Evolutionary conservation across 495 filamentous ascomycete genomes (phyloP), one percentile per base, ranked within the genome.

Genomic region (Geopyxis carbonaria): DNA sequence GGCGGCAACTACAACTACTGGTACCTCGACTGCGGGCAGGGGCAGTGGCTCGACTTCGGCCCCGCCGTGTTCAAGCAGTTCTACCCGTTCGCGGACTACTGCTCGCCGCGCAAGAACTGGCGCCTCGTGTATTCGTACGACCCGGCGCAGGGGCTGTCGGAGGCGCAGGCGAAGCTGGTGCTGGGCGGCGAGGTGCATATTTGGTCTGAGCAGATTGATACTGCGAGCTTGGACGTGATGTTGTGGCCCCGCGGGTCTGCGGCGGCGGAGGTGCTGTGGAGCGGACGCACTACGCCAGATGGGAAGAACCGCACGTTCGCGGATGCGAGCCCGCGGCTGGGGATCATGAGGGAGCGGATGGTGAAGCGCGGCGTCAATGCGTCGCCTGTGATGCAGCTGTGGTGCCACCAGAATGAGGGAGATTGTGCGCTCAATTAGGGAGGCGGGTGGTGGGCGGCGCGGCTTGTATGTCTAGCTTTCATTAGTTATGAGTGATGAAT

Each of bases 1-100:
- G 68, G 67, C 19, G 79, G 79, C 25, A 75, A 79, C 56, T 84
- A 81, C 57, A 72, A 82, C 36, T 79, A 61, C 47, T 85, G 77
- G 78, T 84, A 86, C 46, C 72, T 87, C 40, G 80, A 87, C 66
- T 87, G 80, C 53, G 80, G 80, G 13, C 65, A 67, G 39, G 69
- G 35, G 22, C 68, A 80, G 46, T 89, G 76, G 76, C 64, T 87
- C 40, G 70, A 76, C 63, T 74, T 77, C 38, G 56, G 47, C 18
- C 65, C 63, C 22, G 56, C 53, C 0, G 47, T 60, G 9, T 62
- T 62, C 45, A 18, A 51, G 7, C 39, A 54, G 8, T 67, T 60
- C 57, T 80, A 63, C 46, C 81, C 81, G 4, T 87, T 73, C 63
- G 56, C 60, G 42, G 81, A 87, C 58, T 89, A 80, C 61, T 89